Evolutionary conservation across 352 stramenopile species (phyloP), one percentile per base, ranked within the genome.

Genomic region (Pythium guiyangense): DNA sequence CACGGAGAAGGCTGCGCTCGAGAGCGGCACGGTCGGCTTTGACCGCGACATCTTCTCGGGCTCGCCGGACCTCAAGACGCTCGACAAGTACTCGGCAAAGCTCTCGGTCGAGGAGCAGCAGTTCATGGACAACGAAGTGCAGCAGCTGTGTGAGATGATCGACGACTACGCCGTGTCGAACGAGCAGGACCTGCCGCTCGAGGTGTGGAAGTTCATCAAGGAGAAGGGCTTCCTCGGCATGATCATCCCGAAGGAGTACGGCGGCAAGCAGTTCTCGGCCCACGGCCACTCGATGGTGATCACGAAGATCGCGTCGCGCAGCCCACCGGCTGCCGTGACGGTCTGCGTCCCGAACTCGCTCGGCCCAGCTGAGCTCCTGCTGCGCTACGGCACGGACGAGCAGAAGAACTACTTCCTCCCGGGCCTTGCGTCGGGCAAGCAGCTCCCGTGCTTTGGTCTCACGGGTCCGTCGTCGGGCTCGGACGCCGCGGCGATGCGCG

Each of bases 221-320:
- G 80, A 97, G 57, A 90, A 97, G 65, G 90, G 92, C 9, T 99
- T 99, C 68, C 89, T 99, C 49, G 94, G 91, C 31, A 97, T 99
- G 84, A 99, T 99, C 70, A 99, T 99, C 64, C 96, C 96, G 26
- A 98, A 98, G 71, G 83, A 98, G 70, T 99, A 96, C 68, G 89
- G 89, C 57, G 90, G 90, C 55, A 73, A 88, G 44, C 88, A 96
- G 60, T 95, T 97, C 64, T 90, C 79, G 34, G 87, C 87, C 9
- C 90, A 97, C 60, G 90, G 88, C 52, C 90, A 97, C 80, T 96
- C 86, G 57, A 67, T 87, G 52, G 88, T 98, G 40, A 84, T 98
- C 59, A 96, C 85, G 39, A 98, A 98, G 76, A 74, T 98, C 57
- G 91, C 85, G 2, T 96, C 90, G 27, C 91, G 96, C 42, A 97